Conservation (phyloP, 305 asterid genomes). For the Fraxinus sp. region DNA sequence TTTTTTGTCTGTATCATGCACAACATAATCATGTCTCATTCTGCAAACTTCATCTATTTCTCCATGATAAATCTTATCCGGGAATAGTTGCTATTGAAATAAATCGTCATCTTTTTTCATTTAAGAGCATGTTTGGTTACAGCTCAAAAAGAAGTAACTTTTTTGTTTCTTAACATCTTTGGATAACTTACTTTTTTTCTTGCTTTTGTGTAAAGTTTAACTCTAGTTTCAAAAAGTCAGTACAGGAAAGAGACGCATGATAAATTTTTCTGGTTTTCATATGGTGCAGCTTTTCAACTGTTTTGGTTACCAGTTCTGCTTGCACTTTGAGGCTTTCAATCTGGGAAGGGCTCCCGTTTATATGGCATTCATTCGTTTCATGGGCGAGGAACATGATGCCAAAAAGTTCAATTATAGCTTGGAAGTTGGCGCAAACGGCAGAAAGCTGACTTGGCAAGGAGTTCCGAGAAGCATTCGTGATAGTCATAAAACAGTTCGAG, state of each 20-base stretch:
- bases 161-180: not conserved
- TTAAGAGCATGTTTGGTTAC: not conserved
- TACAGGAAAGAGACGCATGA: not conserved
- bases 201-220: not conserved
- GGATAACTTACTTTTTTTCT: not conserved
- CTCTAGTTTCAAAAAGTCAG: not conserved
- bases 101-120: not conserved
- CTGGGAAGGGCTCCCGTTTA: conserved; percentile 34
- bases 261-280: not conserved
- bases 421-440: conserved; percentile 35
- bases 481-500: conserved; percentile 30
- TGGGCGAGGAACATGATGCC: conserved; percentile 37
- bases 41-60: not conserved
- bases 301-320: conserved; percentile 31
- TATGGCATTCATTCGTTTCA: conserved; percentile 38
- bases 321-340: conserved; percentile 41
- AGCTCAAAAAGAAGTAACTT: not conserved
- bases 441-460: conserved; percentile 35
- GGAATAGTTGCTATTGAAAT: not conserved
- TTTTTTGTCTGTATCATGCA: not conserved
- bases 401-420: conserved; percentile 28
- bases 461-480: conserved; percentile 40
- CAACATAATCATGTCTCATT: not conserved
- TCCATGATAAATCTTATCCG: not conserved
- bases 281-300: conserved; percentile 36